Percentiles rank a stretch among this genome's conserved stretches.
phyloP scores from a whole-genome alignment of 768 basidiomycete genomes.

The Mycena venus region DNA sequence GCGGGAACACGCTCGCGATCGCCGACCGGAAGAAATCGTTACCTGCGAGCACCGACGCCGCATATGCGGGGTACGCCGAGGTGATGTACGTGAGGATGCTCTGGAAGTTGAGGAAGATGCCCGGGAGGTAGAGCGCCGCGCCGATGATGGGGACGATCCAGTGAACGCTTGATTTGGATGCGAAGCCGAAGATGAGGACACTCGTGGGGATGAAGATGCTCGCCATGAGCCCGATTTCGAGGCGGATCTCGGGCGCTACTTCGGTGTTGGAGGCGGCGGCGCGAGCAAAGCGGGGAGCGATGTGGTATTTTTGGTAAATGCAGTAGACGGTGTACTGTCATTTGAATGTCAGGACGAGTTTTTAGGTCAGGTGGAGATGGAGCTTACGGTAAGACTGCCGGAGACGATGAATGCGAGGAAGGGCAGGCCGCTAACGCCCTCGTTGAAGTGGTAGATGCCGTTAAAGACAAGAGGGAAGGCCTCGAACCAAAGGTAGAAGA shows the following conservation, averaged over 20 bases:
- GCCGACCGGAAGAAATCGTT: conserved; percentile 49
- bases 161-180: background rate
- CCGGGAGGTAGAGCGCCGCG: conserved; percentile 37
- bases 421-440: conserved; percentile 15
- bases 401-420: conserved; percentile 32
- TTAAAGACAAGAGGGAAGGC: conserved; percentile 49
- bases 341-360: background rate
- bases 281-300: conserved; percentile 20
- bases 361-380: background rate
- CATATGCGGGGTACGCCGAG: conserved; percentile 46
- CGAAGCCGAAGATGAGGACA: conserved; percentile 21
- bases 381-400: conserved; percentile 25
- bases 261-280: conserved; percentile 24
- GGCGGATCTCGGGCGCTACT: conserved; percentile 44
- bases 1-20: conserved; percentile 39
- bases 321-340: conserved; percentile 35
- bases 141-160: conserved; percentile 26
- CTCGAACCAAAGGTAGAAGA: conserved; percentile 50
- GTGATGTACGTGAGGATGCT: conserved; percentile 45
- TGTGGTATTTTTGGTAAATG: conserved; percentile 36
- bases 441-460: conserved; percentile 47
- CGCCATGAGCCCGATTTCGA: conserved; percentile 45
- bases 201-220: conserved; percentile 22
- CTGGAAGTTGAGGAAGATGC: conserved; percentile 48
- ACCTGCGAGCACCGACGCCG: conserved; percentile 41